Evolutionary conservation across 805 yeast species (phyloP), one percentile per base, ranked within the genome.

Genomic region (Saccharomyces mikatae): DNA sequence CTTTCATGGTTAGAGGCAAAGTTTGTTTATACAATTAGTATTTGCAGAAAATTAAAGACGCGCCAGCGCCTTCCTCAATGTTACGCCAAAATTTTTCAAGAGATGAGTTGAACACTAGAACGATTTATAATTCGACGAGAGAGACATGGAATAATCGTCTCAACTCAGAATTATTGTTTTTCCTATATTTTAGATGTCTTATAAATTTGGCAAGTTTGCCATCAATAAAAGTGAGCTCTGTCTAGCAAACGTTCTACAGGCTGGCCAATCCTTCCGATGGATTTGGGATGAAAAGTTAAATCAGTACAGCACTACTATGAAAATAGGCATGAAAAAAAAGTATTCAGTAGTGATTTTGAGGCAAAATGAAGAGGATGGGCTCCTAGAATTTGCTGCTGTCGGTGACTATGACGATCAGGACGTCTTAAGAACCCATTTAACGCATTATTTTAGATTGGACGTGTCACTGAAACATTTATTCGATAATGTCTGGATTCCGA

Each of bases 391-490:
- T 74, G 62, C 83, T 53, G 67, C 78, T 51, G 50, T 76, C 6
- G 76, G 75, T 17, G 53, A 58, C 26, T 41, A 48, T 47, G 55
- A 66, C 26, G 62, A 65, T 26, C 28, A 47, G 2, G 73, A 74
- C 9, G 73, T 76, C 1, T 63, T 76, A 9, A 71, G 68, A 4
- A 68, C 60, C 1, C 74, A 85, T 36, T 66, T 91, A 2, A 57
- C 65, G 6, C 88, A 85, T 63, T 92, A 92, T 68, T 86, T 94
- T 68, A 81, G 87, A 58, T 70, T 90, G 36, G 71, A 80, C 8
- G 76, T 86, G 1, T 76, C 80, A 21, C 68, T 90, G 29, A 66
- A 63, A 2, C 69, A 73, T 0, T 73, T 91, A 10, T 86, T 86
- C 64, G 29, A 51, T 13, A 55, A 63, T 1, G 74, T 78, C 21